These are phyloP conservation scores for Sideroxylon spinosum DNA, from an alignment of 179 eudicot genomes.

Conservation along the genomic window DNA sequence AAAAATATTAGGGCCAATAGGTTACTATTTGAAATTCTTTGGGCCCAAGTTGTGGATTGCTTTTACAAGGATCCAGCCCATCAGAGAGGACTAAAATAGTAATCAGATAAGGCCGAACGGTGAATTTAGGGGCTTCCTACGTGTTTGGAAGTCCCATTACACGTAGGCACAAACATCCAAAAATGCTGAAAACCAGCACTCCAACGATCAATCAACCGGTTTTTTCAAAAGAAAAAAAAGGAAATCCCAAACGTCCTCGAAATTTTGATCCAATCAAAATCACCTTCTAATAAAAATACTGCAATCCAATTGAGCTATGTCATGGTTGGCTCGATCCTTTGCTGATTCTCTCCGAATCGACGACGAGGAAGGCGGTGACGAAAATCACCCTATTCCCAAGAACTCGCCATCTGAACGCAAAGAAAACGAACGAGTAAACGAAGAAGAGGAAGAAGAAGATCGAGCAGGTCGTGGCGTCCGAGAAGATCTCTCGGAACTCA, in stretches of 20 bases:
- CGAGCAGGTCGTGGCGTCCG: conserved; percentile 49
- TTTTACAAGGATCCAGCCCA: no score
- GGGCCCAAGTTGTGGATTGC: no score
- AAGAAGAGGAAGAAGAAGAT: conserved; percentile 28
- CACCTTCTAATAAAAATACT: not conserved
- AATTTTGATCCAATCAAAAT: no score
- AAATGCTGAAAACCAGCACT: not conserved
- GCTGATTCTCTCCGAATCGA: conserved; percentile 67
- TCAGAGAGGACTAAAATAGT: no score
- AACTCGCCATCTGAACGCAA: no score
- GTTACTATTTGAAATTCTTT: no score
- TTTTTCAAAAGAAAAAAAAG: no score
- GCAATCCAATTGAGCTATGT: conserved; percentile 30
- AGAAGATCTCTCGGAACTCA: conserved; percentile 76
- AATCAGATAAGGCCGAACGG: no score
- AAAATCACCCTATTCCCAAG: not conserved
- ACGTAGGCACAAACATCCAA: not conserved
- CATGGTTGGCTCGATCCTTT: conserved; percentile 83
- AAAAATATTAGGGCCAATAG: no score
- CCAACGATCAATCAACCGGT: no score
- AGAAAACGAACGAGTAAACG: conserved; percentile 3
- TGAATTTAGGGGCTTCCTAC: not conserved
- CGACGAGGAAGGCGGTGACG: conserved; percentile 13
- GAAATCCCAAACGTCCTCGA: no score
- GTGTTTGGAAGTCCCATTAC: not conserved